phyloP scores from a whole-genome alignment of 1,284 basidiomycete species.

The Trichosporon ovoides region DNA sequence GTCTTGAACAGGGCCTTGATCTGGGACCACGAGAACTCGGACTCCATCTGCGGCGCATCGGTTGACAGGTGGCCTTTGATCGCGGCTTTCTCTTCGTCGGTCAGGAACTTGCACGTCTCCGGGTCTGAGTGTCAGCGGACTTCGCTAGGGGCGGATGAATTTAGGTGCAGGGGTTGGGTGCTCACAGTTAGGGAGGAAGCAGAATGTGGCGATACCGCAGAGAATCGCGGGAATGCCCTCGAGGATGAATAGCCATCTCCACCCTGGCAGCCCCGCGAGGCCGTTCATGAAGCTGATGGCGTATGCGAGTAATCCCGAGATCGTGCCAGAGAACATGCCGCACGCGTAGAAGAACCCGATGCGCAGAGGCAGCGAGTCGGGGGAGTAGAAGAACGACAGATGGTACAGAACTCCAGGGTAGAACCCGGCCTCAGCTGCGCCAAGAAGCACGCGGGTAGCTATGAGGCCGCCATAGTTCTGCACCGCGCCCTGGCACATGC shows the following conservation, averaged over 20 bases:
- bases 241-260: slow-evolving; percentile 51
- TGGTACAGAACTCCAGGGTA: slow-evolving; percentile 40
- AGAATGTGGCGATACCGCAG: slow-evolving; percentile 48
- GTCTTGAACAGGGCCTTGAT: not conserved
- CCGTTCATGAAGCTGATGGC: slow-evolving; percentile 34
- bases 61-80: slow-evolving; percentile 7
- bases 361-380: slow-evolving; percentile 16
- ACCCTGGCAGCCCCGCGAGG: slow-evolving; percentile 25
- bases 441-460: slow-evolving; percentile 39
- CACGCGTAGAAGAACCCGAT: slow-evolving; percentile 27
- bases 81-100: not conserved
- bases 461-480: slow-evolving; percentile 35
- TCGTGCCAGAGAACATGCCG: slow-evolving; percentile 21
- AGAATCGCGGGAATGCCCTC: slow-evolving; percentile 53
- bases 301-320: slow-evolving; percentile 34
- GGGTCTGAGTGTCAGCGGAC: slow-evolving; percentile 7
- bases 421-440: slow-evolving; percentile 33
- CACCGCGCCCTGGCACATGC: slow-evolving; percentile 13
- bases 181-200: slow-evolving; percentile 50
- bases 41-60: slow-evolving; percentile 3
- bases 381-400: slow-evolving; percentile 32
- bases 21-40: not conserved
- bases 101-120: slow-evolving; percentile 7
- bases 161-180: too few relatives aligned
- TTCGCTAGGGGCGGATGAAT: not conserved